Percentiles rank a stretch among this genome's conserved stretches.
These are phyloP conservation scores for Acer saccharum DNA, from an alignment of 345 rosid genomes.

Conservation along the genomic window DNA sequence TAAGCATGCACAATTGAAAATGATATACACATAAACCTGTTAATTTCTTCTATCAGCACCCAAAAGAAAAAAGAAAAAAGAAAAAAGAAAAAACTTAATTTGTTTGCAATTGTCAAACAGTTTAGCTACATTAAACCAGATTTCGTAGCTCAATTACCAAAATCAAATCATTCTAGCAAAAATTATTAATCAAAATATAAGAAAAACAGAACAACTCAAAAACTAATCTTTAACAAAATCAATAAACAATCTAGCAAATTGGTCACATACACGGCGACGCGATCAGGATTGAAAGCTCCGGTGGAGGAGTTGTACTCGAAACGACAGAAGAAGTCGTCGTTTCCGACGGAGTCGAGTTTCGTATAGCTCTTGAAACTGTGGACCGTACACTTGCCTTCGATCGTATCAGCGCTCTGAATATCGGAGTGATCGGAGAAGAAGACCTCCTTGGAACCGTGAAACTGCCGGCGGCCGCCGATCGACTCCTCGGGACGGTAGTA, in stretches of 20 bases:
- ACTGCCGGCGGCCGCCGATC: constrained; percentile 89
- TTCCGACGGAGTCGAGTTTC: constrained; percentile 89
- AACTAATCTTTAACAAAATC: background rate
- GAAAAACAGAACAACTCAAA: background rate
- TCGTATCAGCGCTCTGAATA: constrained; percentile 86
- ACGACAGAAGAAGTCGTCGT: constrained; percentile 97
- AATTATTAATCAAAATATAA: background rate
- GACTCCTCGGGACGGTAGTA: constrained; percentile 98
- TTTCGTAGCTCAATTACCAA: background rate
- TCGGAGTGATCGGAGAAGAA: constrained; percentile 92
- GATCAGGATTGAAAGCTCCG: constrained; percentile 89
- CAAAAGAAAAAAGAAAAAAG: background rate
- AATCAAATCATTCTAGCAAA: background rate
- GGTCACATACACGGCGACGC: constrained; percentile 85
- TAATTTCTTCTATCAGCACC: background rate
- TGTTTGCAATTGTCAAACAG: no score
- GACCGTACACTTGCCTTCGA: constrained; percentile 90
- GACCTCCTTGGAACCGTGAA: constrained; percentile 95
- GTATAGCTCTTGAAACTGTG: constrained; percentile 84
- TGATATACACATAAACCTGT: background rate
- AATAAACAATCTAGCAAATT: background rate
- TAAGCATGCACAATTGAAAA: background rate
- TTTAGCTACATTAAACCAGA: no score
- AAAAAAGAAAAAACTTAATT: no score
- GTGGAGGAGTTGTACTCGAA: constrained; percentile 88